Base-by-base conservation (phyloP, 2,329 filamentous ascomycete genomes). In the Pseudopyricularia cyperi region DNA sequence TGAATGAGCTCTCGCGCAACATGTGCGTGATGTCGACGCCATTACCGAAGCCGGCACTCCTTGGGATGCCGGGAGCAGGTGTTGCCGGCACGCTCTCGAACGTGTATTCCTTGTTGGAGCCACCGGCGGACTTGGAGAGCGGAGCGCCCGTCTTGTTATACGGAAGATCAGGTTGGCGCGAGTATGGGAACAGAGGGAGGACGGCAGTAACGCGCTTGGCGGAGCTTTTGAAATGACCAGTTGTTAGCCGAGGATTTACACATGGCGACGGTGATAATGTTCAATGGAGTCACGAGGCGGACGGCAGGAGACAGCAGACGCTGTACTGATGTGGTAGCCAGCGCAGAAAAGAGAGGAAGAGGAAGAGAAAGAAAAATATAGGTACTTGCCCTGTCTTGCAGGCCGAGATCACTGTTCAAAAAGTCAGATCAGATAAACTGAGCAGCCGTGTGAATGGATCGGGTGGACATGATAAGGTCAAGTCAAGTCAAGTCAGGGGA, bases 81-180 rank as follows among this genome's bases (percentile, higher is more conserved):
- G 93, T 97, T 53, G 87, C 74, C 17, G 93, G 93, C 50, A 89
- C 85, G 66, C 88, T 95, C 65, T 97, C 91, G 62, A 97, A 96
- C 9, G 90, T 95, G 69, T 85, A 87, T 58, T 83, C 82, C 57
- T 77, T 75, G 58, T 71, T 74, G 51, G 54, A 56, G 26, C 37
- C 37, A 26, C 22, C 15, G 8, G 37, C 8, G 8, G 72, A 66
- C 65, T 86, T 89, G 51, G 85, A 80, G 50, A 97, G 77, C 37
- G 93, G 93, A 39, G 93, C 91, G 51, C 93, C 93, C 39, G 82
- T 74, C 73, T 97, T 97, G 74, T 95, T 94, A 74, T 97, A 98
- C 17, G 93, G 93, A 55, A 96, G 82, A 65, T 98, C 93, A 58
- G 89, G 91, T 68, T 98, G 93, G 62, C 93, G 80, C 55, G 89